Evolutionary conservation across 306 rosid genomes (phyloP).

Genomic region (Vigna trinervia): DNA sequence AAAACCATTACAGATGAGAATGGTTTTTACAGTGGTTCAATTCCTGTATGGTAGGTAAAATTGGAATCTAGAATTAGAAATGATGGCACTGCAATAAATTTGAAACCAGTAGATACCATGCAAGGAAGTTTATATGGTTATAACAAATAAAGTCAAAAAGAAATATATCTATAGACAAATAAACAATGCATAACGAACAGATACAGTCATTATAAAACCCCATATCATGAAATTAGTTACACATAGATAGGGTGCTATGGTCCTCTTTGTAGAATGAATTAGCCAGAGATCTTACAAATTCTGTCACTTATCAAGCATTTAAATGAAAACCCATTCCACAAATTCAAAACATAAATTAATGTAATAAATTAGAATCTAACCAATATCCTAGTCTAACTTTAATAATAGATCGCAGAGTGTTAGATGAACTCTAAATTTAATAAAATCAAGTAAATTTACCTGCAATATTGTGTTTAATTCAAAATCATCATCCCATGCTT

Average conservation of each 20-base stretch:
- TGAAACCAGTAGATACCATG: conserved; percentile 9
- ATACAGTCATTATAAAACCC: neutral
- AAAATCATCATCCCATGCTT: conserved; percentile 96
- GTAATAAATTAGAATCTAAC: conserved; percentile 30
- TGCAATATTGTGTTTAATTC: conserved; percentile 92
- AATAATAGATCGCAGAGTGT: conserved; percentile 19
- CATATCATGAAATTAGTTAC: conserved; percentile 23
- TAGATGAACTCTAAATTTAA: conserved; percentile 21
- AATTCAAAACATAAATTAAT: conserved; percentile 15
- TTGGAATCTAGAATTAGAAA: conserved; percentile 5
- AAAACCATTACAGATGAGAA: conserved; percentile 20
- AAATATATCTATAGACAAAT: conserved; percentile 17
- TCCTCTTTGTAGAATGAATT: neutral
- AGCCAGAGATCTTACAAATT: conserved; percentile 26
- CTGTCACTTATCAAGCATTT: conserved; percentile 27
- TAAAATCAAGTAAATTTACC: conserved; percentile 58
- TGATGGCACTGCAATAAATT: neutral
- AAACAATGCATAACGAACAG: conserved; percentile 19
- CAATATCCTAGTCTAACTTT: conserved; percentile 4
- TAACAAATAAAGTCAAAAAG: conserved; percentile 6
- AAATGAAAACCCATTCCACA: neutral
- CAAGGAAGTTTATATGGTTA: neutral
- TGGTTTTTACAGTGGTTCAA: conserved; percentile 16
- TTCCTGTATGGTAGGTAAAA: conserved; percentile 14
- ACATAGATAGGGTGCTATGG: conserved; percentile 12